Evolutionary conservation across 1,284 basidiomycete species (phyloP), one percentile per base, ranked within the genome.

Genomic region (Kalmanozyma brasiliensis): DNA sequence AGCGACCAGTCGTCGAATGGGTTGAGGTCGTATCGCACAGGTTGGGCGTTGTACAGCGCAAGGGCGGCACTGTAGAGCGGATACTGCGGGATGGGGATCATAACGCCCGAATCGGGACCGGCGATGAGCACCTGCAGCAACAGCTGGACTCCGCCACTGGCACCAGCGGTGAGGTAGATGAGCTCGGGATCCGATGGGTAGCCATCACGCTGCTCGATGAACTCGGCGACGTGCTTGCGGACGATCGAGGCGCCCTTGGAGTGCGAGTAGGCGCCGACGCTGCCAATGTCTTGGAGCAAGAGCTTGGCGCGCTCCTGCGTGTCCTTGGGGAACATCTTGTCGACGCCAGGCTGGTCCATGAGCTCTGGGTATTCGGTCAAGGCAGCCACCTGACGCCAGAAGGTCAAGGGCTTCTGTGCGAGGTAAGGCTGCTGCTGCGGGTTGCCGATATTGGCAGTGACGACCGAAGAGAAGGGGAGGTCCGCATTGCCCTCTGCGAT

Each of bases 81-180:
- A 82, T 98, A 98, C 85, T 98, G 95, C 1, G 95, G 95, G 69
- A 98, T 98, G 22, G 95, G 95, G 79, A 98, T 98, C 63, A 95
- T 86, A 73, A 95, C 87, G 9, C 92, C 93, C 46, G 88, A 87
- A 19, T 86, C 85, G 8, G 79, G 78, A 5, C 87, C 85, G 10
- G 85, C 79, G 76, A 94, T 89, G 64, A 94, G 87, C 84, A 92
- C 88, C 80, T 89, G 89, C 69, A 98, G 89, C 52, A 97, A 86
- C 32, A 94, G 89, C 13, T 91, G 89, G 14, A 98, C 94, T 61
- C 95, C 96, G 16, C 89, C 89, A 32, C 92, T 96, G 8, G 95
- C 95, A 51, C 95, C 95, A 17, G 89, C 89, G 4, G 95, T 98
- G 45, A 98, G 87, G 86, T 93, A 98, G 82, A 98, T 94, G 80